Percentiles rank a stretch among this genome's conserved stretches.
Conservation (phyloP, 768 basidiomycete species). For the Leccinellum luteum region DNA sequence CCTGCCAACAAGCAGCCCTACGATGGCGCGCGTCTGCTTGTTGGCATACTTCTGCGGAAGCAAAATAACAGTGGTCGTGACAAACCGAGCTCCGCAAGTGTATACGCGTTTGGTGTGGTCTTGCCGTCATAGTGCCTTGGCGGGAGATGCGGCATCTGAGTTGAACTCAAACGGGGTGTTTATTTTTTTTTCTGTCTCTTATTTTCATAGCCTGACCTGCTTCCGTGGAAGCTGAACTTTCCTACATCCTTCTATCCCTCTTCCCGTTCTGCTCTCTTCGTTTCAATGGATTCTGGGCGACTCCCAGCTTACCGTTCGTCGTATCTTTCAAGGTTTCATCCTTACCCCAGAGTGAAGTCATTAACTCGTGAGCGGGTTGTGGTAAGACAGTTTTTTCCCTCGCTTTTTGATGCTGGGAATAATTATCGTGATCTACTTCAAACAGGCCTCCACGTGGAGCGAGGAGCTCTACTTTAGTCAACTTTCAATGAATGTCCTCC, state of each 20-base stretch:
- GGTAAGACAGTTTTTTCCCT: constrained; percentile 12
- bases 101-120: constrained; percentile 25
- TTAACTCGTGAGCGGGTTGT: constrained; percentile 24
- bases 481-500: neutral
- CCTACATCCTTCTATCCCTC: neutral
- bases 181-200: constrained; percentile 2
- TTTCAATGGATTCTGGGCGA: constrained; percentile 13
- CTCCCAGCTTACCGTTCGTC: constrained; percentile 31
- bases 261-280: neutral
- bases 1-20: neutral
- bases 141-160: constrained; percentile 20
- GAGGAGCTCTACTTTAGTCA: neutral
- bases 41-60: constrained; percentile 10
- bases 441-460: constrained; percentile 7
- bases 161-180: constrained; percentile 14
- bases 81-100: constrained; percentile 18
- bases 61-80: constrained; percentile 17
- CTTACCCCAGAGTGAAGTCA: constrained; percentile 25
- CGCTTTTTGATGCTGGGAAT: constrained; percentile 4
- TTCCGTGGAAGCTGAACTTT: neutral
- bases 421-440: constrained; percentile 1
- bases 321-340: constrained; percentile 27
- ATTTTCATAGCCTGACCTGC: neutral
- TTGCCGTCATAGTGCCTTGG: constrained; percentile 27
- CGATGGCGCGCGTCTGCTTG: neutral